Evolutionary conservation across 345 rosid genomes (phyloP).

Genomic region (Boechera divaricarpa): DNA sequence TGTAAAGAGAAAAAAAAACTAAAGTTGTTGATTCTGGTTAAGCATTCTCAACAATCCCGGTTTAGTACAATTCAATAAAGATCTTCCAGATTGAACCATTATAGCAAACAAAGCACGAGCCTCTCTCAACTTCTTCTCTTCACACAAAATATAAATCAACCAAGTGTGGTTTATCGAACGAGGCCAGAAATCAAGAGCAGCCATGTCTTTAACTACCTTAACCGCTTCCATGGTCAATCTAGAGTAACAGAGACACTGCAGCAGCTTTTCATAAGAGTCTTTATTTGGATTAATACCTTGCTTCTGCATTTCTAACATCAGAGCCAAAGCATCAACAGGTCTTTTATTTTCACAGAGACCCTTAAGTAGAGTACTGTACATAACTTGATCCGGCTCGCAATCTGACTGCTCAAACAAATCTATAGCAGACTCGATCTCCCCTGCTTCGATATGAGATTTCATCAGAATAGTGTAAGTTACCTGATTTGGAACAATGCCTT

Average conservation of each 20-base stretch:
- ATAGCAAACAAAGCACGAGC: constrained; percentile 50
- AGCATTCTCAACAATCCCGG: constrained; percentile 39
- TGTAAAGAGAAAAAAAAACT: constrained; percentile 1
- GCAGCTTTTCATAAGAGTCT: constrained; percentile 53
- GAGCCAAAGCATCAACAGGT: constrained; percentile 53
- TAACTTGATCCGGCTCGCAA: constrained; percentile 52
- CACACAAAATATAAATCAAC: constrained; percentile 57
- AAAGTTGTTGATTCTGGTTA: constrained; percentile 38
- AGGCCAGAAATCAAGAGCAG: constrained; percentile 41
- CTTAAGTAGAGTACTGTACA: constrained; percentile 52
- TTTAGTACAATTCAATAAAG: constrained; percentile 39
- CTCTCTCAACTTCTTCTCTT: constrained; percentile 55
- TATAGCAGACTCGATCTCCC: constrained; percentile 62
- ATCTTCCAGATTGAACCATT: constrained; percentile 48
- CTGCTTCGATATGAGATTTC: constrained; percentile 53
- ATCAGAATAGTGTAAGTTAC: constrained; percentile 70
- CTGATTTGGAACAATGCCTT: constrained; percentile 63
- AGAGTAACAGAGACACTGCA: constrained; percentile 54
- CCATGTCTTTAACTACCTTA: constrained; percentile 64
- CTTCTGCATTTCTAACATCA: constrained; percentile 58
- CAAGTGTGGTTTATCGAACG: constrained; percentile 38
- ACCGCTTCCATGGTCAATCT: constrained; percentile 54
- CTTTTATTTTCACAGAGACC: constrained; percentile 61
- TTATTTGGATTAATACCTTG: constrained; percentile 54
- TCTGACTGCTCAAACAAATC: constrained; percentile 56